Base-by-base conservation (phyloP, 2,329 filamentous ascomycete species). In the Byssochlamys sp. region DNA sequence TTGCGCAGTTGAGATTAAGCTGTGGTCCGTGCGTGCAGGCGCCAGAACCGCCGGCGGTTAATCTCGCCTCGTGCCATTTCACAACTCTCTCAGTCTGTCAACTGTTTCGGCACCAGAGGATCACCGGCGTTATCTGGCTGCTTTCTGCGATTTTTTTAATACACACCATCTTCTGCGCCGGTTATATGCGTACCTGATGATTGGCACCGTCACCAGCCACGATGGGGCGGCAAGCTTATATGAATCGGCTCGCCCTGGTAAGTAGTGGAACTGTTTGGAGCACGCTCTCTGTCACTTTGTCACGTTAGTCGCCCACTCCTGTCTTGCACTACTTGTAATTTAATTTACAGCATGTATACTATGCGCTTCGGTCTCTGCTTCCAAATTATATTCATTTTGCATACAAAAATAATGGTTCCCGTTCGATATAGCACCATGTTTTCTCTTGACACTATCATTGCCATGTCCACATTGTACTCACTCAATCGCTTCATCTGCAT, bases 201-300 rank as follows among this genome's bases (percentile, higher is more conserved):
- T 4, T 24, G 14, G n/a, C n/a, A 7, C 39, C 39, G 4, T 19
- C 39, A 4, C 1, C 48, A 49, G 12, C 29, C 56, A 59, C 61
- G 52, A 77, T 78, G 76, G 76, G 75, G 59, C 71, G 75, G 63
- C 74, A 74, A 60, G 73, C 74, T 60, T 77, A 76, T 65, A 64
- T 77, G 64, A 75, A 72, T 58, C 66, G 75, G 60, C 70, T 78
- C 57, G 76, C 75, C 64, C 62, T 78, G 75, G 75, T 77, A 76
- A 67, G 74, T 62, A 61, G 19, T 28, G 29, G 4, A 31, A 35
- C 12, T 29, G 11, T 14, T 52, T 26, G 14, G 3, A 45, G n/a
- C 55, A 35, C 27, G 12, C 27, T n/a, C 45, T 14, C 11, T 56
- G 7, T 35, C 6, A 14, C 14, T 39, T 14, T 1, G 14, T 31